A percentile compares a stretch with the other conserved stretches of the same genome.
Conservation (phyloP, 2,329 filamentous ascomycete genomes). For the Microdochium nivale region DNA sequence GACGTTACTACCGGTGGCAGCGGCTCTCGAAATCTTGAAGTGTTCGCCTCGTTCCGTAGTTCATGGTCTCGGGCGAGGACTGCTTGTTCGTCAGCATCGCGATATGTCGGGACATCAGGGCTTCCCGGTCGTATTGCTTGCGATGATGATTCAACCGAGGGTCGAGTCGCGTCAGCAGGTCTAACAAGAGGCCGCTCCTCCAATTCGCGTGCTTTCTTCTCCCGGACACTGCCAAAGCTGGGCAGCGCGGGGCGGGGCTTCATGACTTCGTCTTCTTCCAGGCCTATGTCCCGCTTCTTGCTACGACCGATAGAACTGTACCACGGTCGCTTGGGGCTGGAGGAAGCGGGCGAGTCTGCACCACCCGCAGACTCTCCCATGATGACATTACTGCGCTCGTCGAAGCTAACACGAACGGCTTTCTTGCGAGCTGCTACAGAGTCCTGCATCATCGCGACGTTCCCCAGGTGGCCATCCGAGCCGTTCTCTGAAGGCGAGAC, state of each 20-base stretch:
- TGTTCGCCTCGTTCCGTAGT: slow-evolving; percentile 45
- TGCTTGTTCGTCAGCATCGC: not conserved
- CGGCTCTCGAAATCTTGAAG: slow-evolving; percentile 51
- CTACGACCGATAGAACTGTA: slow-evolving; percentile 38
- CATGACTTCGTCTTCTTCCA: slow-evolving; percentile 62
- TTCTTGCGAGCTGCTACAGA: slow-evolving; percentile 44
- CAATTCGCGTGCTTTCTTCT: slow-evolving; percentile 45
- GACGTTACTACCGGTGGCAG: slow-evolving; percentile 64
- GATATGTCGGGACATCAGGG: slow-evolving; percentile 6
- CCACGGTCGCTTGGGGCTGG: slow-evolving; percentile 38
- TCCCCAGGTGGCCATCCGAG: slow-evolving; percentile 32
- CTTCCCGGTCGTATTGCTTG: slow-evolving; percentile 14
- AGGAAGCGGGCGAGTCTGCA: slow-evolving; percentile 26
- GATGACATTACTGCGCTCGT: slow-evolving; percentile 52
- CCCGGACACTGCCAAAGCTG: slow-evolving; percentile 65
- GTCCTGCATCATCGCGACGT: slow-evolving; percentile 22
- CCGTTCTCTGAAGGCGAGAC: slow-evolving; percentile 40
- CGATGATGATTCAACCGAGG: slow-evolving; percentile 15
- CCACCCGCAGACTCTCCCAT: slow-evolving; percentile 37
- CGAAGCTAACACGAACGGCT: slow-evolving; percentile 68
- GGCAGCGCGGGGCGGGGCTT: slow-evolving; percentile 66
- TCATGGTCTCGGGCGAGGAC: slow-evolving; percentile 46
- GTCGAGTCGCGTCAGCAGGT: slow-evolving; percentile 31
- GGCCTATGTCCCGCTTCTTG: slow-evolving; percentile 40
- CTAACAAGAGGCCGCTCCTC: slow-evolving; percentile 51